Base-by-base conservation (phyloP, 345 rosid genomes). In the Boechera divaricarpa region DNA sequence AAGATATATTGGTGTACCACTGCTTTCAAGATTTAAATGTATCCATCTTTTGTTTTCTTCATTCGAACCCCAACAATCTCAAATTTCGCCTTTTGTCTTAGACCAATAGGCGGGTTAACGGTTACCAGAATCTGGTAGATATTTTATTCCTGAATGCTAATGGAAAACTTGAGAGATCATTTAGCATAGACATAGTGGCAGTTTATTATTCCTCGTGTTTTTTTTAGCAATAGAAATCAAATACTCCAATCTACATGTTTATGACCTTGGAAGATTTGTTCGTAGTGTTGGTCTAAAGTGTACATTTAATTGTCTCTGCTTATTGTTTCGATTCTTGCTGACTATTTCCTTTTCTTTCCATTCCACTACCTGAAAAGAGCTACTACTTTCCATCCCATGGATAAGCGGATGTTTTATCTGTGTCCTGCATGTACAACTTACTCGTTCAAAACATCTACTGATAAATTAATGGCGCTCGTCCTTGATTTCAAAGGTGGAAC, bases 1-100 rank as follows among this genome's bases (percentile, higher is more conserved):
- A 83, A 87, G 97, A 83, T 51, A 64, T 79, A 73, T 1, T 10
- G 5, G 1, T 33, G 26, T 74, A 9, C 55, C 2, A 44, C 53
- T 71, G 65, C 72, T 36, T 35, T 72, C 42, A 49, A 16, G 31
- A 47, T 32, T 58, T 21, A 18, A 32, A 57, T 16, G 5, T 60
- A 81, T 36, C 62, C 12, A 48, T 53, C 42, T 45, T 73, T 35
- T 24, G 6, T 70, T 16, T 28, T 63, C 51, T 39, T 70, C 11
- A 4, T 16, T 33, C n/a, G 38, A 63, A 11, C 21, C 21, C 36
- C 49, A 38, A 38, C 21, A 52, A 59, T 44, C 67, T 66, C 76
- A n/a, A 33, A 6, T 58, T 33, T 31, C 42, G 44, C 18, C 6
- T 71, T 36, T 26, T 13, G 56, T 33, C 39, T 2, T 5, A 54